Evolutionary conservation across 1,284 basidiomycete species (phyloP), one percentile per base, ranked within the genome.

Genomic region (Melampsora larici-populina): DNA sequence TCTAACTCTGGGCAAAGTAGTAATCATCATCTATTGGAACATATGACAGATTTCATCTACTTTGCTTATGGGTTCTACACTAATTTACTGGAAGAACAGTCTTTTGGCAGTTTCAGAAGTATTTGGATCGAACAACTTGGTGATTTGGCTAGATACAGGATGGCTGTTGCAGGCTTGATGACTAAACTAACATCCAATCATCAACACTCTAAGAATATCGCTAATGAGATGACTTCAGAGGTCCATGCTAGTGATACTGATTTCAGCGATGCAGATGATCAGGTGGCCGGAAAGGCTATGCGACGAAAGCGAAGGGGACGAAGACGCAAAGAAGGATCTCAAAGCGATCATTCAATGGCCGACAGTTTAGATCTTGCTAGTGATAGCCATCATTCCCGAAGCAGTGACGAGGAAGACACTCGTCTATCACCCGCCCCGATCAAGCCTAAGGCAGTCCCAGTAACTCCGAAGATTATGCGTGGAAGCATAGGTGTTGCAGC

Each of bases 111-210:
- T 11, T 95, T 95, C 86, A 89, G 90, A 78, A 87, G 89, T 0
- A 90, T 90, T 1, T 99, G 96, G 94, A 89, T 98, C 71, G 95
- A 99, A 84, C 93, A 94, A 6, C 89, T 99, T 17, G 96, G 96
- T 31, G 95, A 98, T 84, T 88, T 99, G 46, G 94, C 96, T 0
- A 87, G 95, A 36, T 98, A 97, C 83, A 89, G 92, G 68, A 96
- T 98, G 92, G 91, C 91, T 2, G 92, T 97, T n/a, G 92, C 87
- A 11, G 85, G 73, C 24, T 63, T 76, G 40, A 69, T 58, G 49
- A 68, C 33, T 24, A 74, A 66, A 36, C 83, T 65, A 81, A 85
- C 74, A 81, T 82, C 48, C 64, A 77, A 78, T 72, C 80, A 78
- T 70, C 71, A 17, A 64, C 79, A 67, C 80, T 82, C 13, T 63